Evolutionary conservation across 1,139 yeast genomes (phyloP), one percentile per base, ranked within the genome.

Genomic region (Diutina pseudorugosa): DNA sequence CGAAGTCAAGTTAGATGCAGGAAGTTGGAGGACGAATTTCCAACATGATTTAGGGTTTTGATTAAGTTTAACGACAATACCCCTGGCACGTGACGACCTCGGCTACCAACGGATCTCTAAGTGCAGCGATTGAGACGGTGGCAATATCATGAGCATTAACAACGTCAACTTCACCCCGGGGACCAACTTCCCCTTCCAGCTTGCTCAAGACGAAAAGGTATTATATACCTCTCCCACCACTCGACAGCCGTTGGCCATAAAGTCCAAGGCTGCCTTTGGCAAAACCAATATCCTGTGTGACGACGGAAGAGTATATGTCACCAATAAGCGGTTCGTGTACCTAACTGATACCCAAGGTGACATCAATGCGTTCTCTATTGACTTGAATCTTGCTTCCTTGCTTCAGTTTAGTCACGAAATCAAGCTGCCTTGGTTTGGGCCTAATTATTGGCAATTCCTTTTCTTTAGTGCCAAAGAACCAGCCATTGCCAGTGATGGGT

Each of bases 351-450:
- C 52, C 11, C 64, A 68, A 53, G 79, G 79, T 1, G 78, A 74
- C 55, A 61, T 74, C 6, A 62, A 63, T 11, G 60, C 69, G 1
- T 73, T 74, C 57, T 65, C 62, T 61, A 55, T 73, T 11, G 71
- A 68, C 45, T 59, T 73, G 47, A 55, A 53, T 4, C 52, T 54
- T 33, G 59, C 61, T 0, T 57, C 59, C 2, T 58, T 55, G 2
- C 54, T 62, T 9, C 63, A 61, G 33, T 58, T 64, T 41, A 63
- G 73, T 0, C 76, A 74, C 59, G 65, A 69, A 52, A 57, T 77
- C 51, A 68, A 72, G 53, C 68, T 78, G 19, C 82, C 82, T 0
- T 77, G 80, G 81, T 75, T 77, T 60, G 83, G 83, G 0, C 70
- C 80, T 20, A 78, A 77, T 58, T 74, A 70, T 59, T 76, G 78